phyloP scores from a whole-genome alignment of 2,329 filamentous ascomycete species.

The Fusarium heterosporum region DNA sequence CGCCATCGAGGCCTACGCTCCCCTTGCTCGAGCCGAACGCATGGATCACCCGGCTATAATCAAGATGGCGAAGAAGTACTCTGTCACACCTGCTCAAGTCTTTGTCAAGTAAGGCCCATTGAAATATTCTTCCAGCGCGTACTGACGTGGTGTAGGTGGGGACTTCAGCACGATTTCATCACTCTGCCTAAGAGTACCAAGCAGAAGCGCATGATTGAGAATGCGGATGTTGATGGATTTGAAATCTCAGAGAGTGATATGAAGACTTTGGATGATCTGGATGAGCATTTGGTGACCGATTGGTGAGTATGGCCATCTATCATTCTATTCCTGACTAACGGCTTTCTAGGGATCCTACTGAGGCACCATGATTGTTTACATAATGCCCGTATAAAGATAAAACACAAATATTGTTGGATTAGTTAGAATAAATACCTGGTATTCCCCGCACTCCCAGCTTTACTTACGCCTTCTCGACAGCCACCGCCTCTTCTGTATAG shows the following conservation, averaged over 20 bases:
- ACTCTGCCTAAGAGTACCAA: conserved; percentile 79
- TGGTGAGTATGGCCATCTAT: conserved; percentile 55
- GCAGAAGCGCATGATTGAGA: conserved; percentile 72
- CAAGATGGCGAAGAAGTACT: conserved; percentile 73
- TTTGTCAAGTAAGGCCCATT: conserved; percentile 64
- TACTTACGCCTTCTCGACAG: background rate
- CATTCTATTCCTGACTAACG: background rate
- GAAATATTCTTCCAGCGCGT: rapidly evolving
- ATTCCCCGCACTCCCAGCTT: background rate
- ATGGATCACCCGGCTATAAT: conserved; percentile 75
- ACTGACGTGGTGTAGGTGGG: conserved; percentile 67
- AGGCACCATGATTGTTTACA: conserved; percentile 35
- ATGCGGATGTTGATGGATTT: conserved; percentile 70
- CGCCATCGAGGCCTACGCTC: conserved; percentile 82
- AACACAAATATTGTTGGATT: background rate
- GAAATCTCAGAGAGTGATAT: conserved; percentile 73
- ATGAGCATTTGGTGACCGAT: conserved; percentile 80
- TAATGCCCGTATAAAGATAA: background rate
- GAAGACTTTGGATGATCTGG: conserved; percentile 70
- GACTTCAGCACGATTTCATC: conserved; percentile 78
- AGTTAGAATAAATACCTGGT: background rate
- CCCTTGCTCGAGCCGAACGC: conserved; percentile 76
- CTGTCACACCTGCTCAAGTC: conserved; percentile 77
- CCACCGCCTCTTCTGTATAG: background rate
- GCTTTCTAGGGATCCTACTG: conserved; percentile 47